A percentile compares a stretch with the other conserved stretches of the same genome.
Evolutionary conservation across 306 rosid genomes (phyloP).

Genomic region (Echinosophora koreensis): DNA sequence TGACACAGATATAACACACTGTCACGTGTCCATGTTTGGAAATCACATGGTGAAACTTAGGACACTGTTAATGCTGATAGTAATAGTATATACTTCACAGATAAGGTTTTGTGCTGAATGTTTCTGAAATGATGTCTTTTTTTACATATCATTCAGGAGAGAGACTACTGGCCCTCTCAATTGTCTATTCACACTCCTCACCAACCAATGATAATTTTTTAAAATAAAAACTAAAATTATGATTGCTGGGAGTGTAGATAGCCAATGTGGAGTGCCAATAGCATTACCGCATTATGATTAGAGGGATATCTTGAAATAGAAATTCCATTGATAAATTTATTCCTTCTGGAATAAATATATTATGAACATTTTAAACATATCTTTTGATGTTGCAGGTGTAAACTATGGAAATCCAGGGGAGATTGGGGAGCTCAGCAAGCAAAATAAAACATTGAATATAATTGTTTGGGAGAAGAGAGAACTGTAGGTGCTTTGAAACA

Average conservation of each 20-base stretch:
- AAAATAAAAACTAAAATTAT: too few species aligned
- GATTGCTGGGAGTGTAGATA: too few species aligned
- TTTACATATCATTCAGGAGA: background rate
- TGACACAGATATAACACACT: background rate
- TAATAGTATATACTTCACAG: background rate
- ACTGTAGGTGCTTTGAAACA: slow-evolving; percentile 64
- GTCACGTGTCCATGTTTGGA: background rate
- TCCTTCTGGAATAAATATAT: background rate
- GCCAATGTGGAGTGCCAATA: too few species aligned
- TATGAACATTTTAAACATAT: slow-evolving; percentile 4
- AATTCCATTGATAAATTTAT: background rate
- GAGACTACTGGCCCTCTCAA: too few species aligned
- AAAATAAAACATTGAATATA: slow-evolving; percentile 55
- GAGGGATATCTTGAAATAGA: background rate
- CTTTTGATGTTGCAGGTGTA: slow-evolving; percentile 17
- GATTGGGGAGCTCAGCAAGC: background rate
- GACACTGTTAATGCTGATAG: background rate
- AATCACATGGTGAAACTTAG: background rate
- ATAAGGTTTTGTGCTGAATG: background rate
- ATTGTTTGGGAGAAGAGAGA: slow-evolving; percentile 64
- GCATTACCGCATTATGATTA: too few species aligned
- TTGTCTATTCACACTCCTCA: too few species aligned
- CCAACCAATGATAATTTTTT: too few species aligned
- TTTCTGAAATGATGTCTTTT: background rate
- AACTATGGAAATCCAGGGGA: background rate